Conservation (phyloP, 2,329 filamentous ascomycete species). For the Verticillium albo-atrum region DNA sequence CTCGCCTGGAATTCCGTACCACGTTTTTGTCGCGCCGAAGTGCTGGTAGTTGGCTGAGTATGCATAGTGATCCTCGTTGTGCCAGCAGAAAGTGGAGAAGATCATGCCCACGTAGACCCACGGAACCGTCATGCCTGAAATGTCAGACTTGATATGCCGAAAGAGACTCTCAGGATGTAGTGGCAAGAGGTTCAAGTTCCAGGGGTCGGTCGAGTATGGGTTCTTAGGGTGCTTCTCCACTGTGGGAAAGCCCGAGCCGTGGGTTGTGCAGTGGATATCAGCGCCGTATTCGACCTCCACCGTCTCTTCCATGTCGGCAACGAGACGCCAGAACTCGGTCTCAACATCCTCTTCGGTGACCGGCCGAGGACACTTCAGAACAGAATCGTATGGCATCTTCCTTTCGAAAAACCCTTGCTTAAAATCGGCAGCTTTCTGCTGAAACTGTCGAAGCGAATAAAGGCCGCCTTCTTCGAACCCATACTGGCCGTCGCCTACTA, state of each 20-base stretch:
- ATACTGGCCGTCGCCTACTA: slow-evolving; percentile 94
- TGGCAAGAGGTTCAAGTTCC: slow-evolving; percentile 93
- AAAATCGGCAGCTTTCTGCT: slow-evolving; percentile 92
- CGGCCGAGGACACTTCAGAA: slow-evolving; percentile 72
- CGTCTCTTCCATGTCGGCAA: slow-evolving; percentile 89
- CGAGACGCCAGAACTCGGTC: slow-evolving; percentile 92
- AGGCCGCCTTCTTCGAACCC: slow-evolving; percentile 95
- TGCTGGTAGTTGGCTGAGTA: slow-evolving; percentile 99
- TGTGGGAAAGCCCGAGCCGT: slow-evolving; percentile 94
- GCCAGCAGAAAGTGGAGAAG: slow-evolving; percentile 99
- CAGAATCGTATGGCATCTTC: slow-evolving; percentile 83
- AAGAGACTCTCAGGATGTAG: slow-evolving; percentile 90
- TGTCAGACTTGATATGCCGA: slow-evolving; percentile 95
- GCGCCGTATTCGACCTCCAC: slow-evolving; percentile 98
- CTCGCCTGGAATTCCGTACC: slow-evolving; percentile 94
- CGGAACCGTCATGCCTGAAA: slow-evolving; percentile 98
- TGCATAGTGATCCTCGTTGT: slow-evolving; percentile 96
- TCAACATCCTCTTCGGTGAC: slow-evolving; percentile 96
- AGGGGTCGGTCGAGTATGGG: slow-evolving; percentile 82
- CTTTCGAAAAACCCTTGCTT: slow-evolving; percentile 90
- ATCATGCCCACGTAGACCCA: slow-evolving; percentile 99
- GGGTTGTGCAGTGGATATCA: slow-evolving; percentile 96
- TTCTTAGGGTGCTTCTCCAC: slow-evolving; percentile 86
- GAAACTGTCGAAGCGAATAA: slow-evolving; percentile 93
- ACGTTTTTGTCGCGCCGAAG: slow-evolving; percentile 96